Conservation (phyloP, 169 alveolate genomes). For the Babesia caballi region DNA sequence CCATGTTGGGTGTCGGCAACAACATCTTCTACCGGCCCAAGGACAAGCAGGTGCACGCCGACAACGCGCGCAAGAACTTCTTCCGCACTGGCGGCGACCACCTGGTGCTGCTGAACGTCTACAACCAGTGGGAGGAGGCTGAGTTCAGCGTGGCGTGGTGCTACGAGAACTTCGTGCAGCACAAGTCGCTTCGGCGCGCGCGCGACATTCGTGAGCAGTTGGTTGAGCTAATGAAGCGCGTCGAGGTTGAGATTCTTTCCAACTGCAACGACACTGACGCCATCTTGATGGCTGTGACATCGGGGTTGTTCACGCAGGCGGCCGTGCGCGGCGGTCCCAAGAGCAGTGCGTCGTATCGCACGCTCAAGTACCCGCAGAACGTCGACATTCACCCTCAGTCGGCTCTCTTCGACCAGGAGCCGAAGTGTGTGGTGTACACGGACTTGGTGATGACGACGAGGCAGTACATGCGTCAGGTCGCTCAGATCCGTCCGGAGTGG, state of each 20-base stretch:
- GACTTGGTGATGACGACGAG: conserved; percentile 93
- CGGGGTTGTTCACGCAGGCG: conserved; percentile 92
- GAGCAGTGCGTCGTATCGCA: conserved; percentile 88
- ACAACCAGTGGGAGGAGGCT: conserved; percentile 97
- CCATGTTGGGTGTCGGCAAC: conserved; percentile 97
- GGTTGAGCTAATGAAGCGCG: conserved; percentile 68
- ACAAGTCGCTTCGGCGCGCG: conserved; percentile 93
- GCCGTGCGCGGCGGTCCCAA: conserved; percentile 81
- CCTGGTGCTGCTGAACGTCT: conserved; percentile 92
- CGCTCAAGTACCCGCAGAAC: conserved; percentile 91
- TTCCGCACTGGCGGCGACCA: conserved; percentile 96
- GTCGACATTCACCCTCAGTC: conserved; percentile 95
- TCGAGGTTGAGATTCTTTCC: conserved; percentile 75
- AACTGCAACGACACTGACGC: conserved; percentile 77
- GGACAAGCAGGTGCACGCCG: conserved; percentile 97
- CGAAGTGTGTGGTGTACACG: conserved; percentile 88
- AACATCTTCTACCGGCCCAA: conserved; percentile 95
- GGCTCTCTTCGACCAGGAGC: conserved; percentile 85
- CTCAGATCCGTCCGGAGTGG: conserved; percentile 93
- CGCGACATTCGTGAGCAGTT: conserved; percentile 96
- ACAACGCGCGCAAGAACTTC: conserved; percentile 93
- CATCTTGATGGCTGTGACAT: conserved; percentile 87
- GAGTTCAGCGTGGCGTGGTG: conserved; percentile 93
- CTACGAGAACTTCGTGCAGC: conserved; percentile 95
- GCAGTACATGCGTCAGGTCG: conserved; percentile 93